Base-by-base conservation (phyloP, 1,284 basidiomycete genomes). In the Puccinia hordei region DNA sequence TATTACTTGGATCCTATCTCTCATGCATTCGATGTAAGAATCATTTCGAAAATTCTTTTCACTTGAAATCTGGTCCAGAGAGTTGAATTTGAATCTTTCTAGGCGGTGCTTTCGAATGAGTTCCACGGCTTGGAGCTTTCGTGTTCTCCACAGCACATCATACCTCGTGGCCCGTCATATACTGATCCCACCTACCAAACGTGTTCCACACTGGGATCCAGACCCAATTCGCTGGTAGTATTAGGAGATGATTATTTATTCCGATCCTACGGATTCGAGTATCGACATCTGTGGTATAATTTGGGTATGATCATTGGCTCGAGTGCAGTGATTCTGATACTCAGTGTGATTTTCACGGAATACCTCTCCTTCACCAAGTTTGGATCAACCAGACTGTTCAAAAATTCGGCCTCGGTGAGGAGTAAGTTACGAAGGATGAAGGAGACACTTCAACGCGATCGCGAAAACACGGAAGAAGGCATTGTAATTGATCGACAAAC, bases 1-100 rank as follows among this genome's bases (percentile, higher is more conserved):
- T 83, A 83, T 66, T 79, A 83, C 44, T 24, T 83, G 41, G 82
- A 84, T 74, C 84, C 83, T 0, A 81, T 84, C 41, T 83, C 84
- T 4, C 82, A 83, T 73, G 82, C 83, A 13, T 85, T 83, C 81
- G 84, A 85, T 74, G 83, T 83, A 51, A 69, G 81, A 30, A 13
- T 63, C 4, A 4, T 1, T 41, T 27, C 38, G 38, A n/a, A 35
- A 49, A 13, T 51, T 13, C 27, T 81, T 81, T 17, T 55, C 53
- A 49, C 17, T 22, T 41, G 22, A 46, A 69, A 27, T 49, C 24
- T 38, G 22, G 44, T 10, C 44, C 27, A 61, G 24, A 61, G 27
- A 30, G 17, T 38, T 61, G 19, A 63, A 19, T 38, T n/a, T 3
- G 2, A 38, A 38, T 41, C 38, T 49, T 22, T 38, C 10, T 55